A percentile compares a stretch with the other conserved stretches of the same genome.
Evolutionary conservation across 1,139 yeast genomes (phyloP).

Genomic region (Eremothecium coryli): DNA sequence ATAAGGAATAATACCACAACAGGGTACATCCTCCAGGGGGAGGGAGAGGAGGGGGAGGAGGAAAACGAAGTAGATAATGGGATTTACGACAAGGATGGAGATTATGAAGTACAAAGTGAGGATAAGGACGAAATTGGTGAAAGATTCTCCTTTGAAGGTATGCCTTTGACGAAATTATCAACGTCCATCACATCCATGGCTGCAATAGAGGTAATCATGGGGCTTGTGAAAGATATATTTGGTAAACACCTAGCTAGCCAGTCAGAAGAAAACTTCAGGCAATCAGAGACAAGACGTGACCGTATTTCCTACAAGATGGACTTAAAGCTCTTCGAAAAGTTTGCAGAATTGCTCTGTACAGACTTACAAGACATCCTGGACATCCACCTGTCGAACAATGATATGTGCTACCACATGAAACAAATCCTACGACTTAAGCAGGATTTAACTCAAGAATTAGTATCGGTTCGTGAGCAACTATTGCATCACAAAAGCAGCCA

Average conservation of each 20-base stretch:
- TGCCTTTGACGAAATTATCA: conserved; percentile 17
- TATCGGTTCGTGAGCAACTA: conserved; percentile 14
- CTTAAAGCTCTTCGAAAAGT: conserved; percentile 18
- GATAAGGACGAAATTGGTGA: conserved; percentile 1
- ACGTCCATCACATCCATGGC: conserved; percentile 23
- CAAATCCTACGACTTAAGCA: conserved; percentile 14
- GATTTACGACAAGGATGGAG: no score
- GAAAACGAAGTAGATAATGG: no score
- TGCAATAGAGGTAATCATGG: conserved; percentile 19
- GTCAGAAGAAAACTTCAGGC: conserved; percentile 15
- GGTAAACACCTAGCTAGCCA: conserved; percentile 18
- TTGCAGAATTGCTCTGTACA: conserved; percentile 13
- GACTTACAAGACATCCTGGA: conserved; percentile 27
- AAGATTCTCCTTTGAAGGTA: conserved; percentile 11
- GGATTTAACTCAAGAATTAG: conserved; percentile 16
- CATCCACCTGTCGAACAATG: conserved; percentile 27
- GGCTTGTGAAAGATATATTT: conserved; percentile 16
- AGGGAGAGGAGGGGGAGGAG: no score
- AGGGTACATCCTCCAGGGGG: no score
- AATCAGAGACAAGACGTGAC: conserved; percentile 8
- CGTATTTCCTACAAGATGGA: conserved; percentile 23
- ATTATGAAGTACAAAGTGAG: no score
- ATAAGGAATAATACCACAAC: no score
- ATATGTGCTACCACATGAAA: conserved; percentile 20
- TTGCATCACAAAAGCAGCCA: conserved; percentile 6